Percentiles rank a stretch among this genome's conserved stretches.
Evolutionary conservation across 345 rosid genomes (phyloP).

Genomic region (Bruguiera gymnorhiza): DNA sequence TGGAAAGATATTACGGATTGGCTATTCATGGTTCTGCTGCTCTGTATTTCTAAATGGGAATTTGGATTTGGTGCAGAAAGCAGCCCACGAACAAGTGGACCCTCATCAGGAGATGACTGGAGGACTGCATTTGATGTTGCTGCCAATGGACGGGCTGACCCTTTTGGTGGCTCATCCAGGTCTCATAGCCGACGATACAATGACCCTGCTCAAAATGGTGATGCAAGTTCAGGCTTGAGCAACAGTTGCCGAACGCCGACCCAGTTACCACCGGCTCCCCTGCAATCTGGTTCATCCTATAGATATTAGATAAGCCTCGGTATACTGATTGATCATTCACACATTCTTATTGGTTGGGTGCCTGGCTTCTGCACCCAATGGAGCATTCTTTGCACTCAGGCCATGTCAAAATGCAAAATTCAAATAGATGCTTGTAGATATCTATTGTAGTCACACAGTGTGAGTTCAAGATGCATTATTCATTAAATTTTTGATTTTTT

Average conservation of each 20-base stretch:
- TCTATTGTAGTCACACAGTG: not conserved
- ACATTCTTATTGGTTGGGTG: slow-evolving; percentile 12
- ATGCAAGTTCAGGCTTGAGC: slow-evolving; percentile 45
- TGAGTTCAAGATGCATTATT: too few relatives aligned
- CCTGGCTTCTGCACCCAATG: not conserved
- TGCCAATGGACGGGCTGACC: slow-evolving; percentile 53
- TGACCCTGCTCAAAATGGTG: slow-evolving; percentile 60
- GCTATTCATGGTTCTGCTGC: not conserved
- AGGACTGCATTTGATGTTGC: slow-evolving; percentile 93
- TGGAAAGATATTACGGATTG: not conserved
- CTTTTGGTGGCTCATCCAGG: slow-evolving; percentile 24
- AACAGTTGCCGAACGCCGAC: slow-evolving; percentile 72
- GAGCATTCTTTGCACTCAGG: slow-evolving; percentile 15
- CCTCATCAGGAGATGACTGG: slow-evolving; percentile 79
- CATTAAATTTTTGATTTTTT: too few relatives aligned
- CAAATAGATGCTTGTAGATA: slow-evolving; percentile 18
- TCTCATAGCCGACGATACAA: slow-evolving; percentile 57
- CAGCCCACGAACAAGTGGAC: slow-evolving; percentile 64
- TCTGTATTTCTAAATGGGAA: not conserved
- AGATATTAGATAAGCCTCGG: slow-evolving; percentile 12
- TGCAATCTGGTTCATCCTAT: slow-evolving; percentile 42
- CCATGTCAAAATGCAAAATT: slow-evolving; percentile 7
- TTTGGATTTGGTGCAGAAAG: slow-evolving; percentile 46
- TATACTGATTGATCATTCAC: slow-evolving; percentile 15
- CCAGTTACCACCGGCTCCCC: slow-evolving; percentile 87